Base-by-base conservation (phyloP, 1,284 basidiomycete genomes). In the Sporisorium graminicola region DNA sequence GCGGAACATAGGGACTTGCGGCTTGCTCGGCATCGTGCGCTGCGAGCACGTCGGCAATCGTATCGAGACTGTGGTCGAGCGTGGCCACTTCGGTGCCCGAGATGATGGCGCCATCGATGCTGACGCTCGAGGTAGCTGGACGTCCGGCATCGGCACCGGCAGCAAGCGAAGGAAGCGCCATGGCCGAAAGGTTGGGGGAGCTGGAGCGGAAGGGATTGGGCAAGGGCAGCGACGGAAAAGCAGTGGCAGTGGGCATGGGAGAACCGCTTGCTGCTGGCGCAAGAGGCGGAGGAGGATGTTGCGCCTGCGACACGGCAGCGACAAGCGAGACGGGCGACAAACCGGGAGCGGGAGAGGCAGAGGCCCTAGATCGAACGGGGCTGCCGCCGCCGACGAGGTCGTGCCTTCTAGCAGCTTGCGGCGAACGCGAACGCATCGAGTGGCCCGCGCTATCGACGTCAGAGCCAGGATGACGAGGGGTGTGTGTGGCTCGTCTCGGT, bases 51-150 rank as follows among this genome's bases (percentile, higher is more conserved):
- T 84, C 82, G 13, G 82, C 78, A 8, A 85, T 71, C 12, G 73
- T 79, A 47, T 75, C 82, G 22, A 85, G 70, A 27, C 78, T 80
- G 58, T 77, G 77, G 16, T 77, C 71, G 22, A 73, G 47, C 9
- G 73, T 81, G 24, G 83, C 83, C 1, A 76, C 75, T 26, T 81
- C 77, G 49, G 74, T 65, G 10, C 74, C 77, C 3, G 76, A 69
- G 54, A 85, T 83, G 64, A 85, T 67, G 29, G 83, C 83, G n/a
- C 83, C 83, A 44, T 85, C 83, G 59, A 85, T 82, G 53, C 81
- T 82, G 58, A 85, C 55, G 43, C 81, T 83, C 14, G 76, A 77
- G 0, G 66, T 59, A 12, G 75, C 75, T 0, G 75, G 75, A 16
- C 75, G 66, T 7, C 75, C 75, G 2, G 66, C 75, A 42, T 77